Conservation (phyloP, 2,329 filamentous ascomycete genomes). For the Trichoderma endophyticum region DNA sequence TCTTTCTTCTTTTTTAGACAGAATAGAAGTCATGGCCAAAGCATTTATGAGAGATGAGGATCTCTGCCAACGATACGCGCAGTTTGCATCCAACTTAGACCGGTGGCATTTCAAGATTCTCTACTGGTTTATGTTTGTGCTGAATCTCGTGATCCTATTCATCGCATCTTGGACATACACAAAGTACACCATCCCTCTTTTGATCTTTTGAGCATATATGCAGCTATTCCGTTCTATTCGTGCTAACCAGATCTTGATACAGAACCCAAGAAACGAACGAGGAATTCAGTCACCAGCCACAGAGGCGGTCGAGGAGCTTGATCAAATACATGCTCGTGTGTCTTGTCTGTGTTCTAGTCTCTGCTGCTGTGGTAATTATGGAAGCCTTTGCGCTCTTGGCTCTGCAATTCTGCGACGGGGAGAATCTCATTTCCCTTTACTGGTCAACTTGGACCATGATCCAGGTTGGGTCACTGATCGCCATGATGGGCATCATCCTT, state of each 20-base stretch:
- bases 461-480: constrained; percentile 56
- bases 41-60: constrained; percentile 17
- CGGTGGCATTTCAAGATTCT: constrained; percentile 43
- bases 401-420: constrained; percentile 58
- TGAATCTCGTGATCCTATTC: constrained; percentile 45
- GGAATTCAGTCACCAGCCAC: constrained; percentile 31
- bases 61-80: constrained; percentile 40
- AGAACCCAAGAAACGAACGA: constrained; percentile 40
- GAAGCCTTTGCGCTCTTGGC: constrained; percentile 54
- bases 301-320: constrained; percentile 36
- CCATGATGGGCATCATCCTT: constrained; percentile 55
- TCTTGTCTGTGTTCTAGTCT: constrained; percentile 42
- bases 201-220: neutral
- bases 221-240: neutral
- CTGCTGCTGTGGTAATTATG: constrained; percentile 47
- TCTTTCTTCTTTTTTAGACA: no score
- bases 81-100: constrained; percentile 43
- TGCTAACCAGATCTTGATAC: neutral
- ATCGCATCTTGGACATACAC: constrained; percentile 42
- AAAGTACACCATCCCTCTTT: constrained; percentile 27
- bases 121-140: constrained; percentile 46
- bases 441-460: constrained; percentile 62
- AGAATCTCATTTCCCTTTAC: constrained; percentile 57
- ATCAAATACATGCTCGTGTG: constrained; percentile 44
- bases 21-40: neutral